Evolutionary conservation across 2,329 filamentous ascomycete genomes (phyloP).

Genomic region (Fusarium compactum): DNA sequence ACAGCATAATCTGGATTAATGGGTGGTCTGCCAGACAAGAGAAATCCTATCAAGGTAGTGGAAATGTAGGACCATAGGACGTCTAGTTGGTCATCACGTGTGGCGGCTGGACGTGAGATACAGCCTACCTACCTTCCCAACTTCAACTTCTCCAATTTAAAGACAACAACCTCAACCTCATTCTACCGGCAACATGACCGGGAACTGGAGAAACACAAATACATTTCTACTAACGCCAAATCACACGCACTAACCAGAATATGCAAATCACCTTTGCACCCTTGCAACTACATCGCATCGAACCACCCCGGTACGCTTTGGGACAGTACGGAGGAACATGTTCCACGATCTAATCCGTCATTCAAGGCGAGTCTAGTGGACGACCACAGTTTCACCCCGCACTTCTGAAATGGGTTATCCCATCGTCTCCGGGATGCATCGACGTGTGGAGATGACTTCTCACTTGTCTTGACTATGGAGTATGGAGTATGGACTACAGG

Average conservation of each 20-base stretch:
- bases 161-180: slow-evolving; percentile 9
- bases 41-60: neutral
- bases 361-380: neutral
- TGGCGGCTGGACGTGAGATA: slow-evolving; percentile 2
- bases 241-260: slow-evolving; percentile 14
- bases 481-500: slow-evolving; percentile 33
- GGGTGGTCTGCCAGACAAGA: neutral
- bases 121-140: neutral
- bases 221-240: slow-evolving; percentile 1
- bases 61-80: neutral
- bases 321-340: slow-evolving; percentile 42
- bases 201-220: neutral
- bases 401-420: slow-evolving; percentile 26
- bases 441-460: slow-evolving; percentile 29
- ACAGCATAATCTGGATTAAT: neutral
- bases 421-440: slow-evolving; percentile 20
- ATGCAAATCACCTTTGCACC: slow-evolving; percentile 18
- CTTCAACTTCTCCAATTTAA: neutral
- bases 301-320: slow-evolving; percentile 38
- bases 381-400: slow-evolving; percentile 28
- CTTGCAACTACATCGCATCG: slow-evolving; percentile 23
- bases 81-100: slow-evolving; percentile 31
- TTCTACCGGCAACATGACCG: slow-evolving; percentile 9
- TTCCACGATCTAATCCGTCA: slow-evolving; percentile 43
- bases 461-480: slow-evolving; percentile 4